phyloP scores from a whole-genome alignment of 192 early-diverging fungal genomes.

The Coemansia sp. region DNA sequence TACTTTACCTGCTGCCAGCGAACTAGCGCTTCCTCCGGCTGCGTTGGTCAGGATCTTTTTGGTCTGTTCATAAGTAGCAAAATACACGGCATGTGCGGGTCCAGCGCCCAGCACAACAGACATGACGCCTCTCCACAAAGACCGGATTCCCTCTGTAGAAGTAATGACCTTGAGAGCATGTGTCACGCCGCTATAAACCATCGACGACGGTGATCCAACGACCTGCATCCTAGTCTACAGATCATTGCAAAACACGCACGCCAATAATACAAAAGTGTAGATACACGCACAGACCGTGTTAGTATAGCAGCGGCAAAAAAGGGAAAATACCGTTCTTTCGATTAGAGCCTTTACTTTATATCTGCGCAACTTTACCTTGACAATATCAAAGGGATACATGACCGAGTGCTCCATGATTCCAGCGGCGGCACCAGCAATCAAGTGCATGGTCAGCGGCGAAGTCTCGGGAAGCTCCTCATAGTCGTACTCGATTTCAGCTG shows the following conservation, averaged over 20 bases:
- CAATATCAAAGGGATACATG: conserved; percentile 91
- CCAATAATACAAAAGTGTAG: background rate
- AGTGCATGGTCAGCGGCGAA: conserved; percentile 74
- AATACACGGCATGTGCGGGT: conserved; percentile 93
- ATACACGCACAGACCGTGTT: too few species aligned
- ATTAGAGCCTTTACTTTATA: background rate
- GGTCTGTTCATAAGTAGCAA: conserved; percentile 89
- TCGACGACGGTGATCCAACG: conserved; percentile 62
- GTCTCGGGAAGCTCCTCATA: conserved; percentile 89
- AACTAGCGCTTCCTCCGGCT: conserved; percentile 52
- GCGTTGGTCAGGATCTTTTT: conserved; percentile 70
- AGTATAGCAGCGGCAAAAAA: too few species aligned
- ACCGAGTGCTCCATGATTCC: conserved; percentile 95
- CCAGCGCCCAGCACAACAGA: conserved; percentile 92
- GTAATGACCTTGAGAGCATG: conserved; percentile 69
- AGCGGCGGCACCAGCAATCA: conserved; percentile 91
- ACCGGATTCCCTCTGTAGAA: conserved; percentile 69
- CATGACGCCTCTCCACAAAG: conserved; percentile 92
- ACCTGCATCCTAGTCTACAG: conserved; percentile 96
- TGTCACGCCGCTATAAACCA: conserved; percentile 66
- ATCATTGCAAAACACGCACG: background rate
- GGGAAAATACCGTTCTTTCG: background rate
- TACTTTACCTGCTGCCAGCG: conserved; percentile 57
- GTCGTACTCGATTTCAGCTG: conserved; percentile 60
- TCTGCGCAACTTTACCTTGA: conserved; percentile 94